Conservation (phyloP, 495 filamentous ascomycete species). For the Trypethelium eluteriae region DNA sequence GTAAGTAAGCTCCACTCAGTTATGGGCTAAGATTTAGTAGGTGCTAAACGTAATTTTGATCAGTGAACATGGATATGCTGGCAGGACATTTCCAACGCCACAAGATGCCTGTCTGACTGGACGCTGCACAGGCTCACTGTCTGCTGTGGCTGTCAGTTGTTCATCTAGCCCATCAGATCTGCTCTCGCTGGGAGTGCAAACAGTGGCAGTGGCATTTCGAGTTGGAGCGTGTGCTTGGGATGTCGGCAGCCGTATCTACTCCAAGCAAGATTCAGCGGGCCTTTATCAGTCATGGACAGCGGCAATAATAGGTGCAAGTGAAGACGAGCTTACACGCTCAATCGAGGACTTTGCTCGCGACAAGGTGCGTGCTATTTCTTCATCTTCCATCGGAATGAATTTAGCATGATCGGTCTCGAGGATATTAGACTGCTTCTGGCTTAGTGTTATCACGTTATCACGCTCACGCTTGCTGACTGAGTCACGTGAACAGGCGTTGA, state of each 20-base stretch:
- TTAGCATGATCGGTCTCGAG: too few relatives aligned
- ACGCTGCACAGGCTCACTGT: conserved; percentile 14
- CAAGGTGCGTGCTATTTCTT: not conserved
- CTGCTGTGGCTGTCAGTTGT: conserved; percentile 13
- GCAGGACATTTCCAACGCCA: conserved; percentile 3
- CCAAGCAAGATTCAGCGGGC: not conserved
- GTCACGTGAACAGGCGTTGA: not conserved
- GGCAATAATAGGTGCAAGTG: conserved; percentile 5
- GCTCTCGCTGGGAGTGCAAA: conserved; percentile 6
- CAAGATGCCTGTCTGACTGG: conserved; percentile 8
- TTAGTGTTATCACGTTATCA: not conserved
- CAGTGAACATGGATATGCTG: conserved; percentile 10
- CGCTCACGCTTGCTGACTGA: not conserved
- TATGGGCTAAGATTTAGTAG: not conserved
- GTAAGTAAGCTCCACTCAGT: not conserved
- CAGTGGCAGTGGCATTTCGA: conserved; percentile 14
- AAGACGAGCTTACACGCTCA: not conserved
- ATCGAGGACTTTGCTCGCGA: conserved; percentile 11
- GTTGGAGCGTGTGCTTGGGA: conserved; percentile 22
- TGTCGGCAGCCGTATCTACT: conserved; percentile 13
- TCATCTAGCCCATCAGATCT: conserved; percentile 11
- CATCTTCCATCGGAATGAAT: not conserved
- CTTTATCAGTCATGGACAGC: conserved; percentile 25
- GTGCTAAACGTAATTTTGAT: not conserved
- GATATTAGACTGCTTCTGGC: too few relatives aligned